A percentile compares a stretch with the other conserved stretches of the same genome.
These are phyloP conservation scores for Panaeolus papilionaceus DNA, from an alignment of 768 basidiomycete species.

Conservation along the genomic window DNA sequence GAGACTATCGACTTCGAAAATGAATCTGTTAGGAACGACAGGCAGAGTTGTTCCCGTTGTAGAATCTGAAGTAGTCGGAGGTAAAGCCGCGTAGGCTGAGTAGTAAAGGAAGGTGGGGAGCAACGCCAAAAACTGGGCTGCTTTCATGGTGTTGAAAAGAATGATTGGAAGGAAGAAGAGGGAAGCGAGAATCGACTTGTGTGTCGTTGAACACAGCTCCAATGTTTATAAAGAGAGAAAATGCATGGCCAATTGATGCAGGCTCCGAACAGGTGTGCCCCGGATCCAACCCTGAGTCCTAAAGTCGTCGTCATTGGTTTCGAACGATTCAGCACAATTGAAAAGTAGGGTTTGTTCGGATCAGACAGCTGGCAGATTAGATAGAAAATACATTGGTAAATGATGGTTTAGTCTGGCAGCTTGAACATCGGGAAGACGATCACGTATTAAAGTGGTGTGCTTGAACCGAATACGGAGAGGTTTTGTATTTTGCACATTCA, in stretches of 20 bases:
- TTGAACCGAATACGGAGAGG: background rate
- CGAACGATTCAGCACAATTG: background rate
- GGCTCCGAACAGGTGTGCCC: background rate
- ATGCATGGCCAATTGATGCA: background rate
- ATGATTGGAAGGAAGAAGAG: background rate
- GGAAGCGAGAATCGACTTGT: conserved; percentile 4
- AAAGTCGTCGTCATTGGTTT: background rate
- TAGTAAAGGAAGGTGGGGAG: conserved; percentile 11
- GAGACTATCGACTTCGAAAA: conserved; percentile 54
- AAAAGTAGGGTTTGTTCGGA: background rate
- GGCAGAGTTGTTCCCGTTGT: conserved; percentile 32
- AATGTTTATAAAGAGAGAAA: background rate
- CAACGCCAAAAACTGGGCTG: conserved; percentile 7
- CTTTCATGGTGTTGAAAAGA: conserved; percentile 2
- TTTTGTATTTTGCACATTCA: no score
- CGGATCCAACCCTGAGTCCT: background rate
- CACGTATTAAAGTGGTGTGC: background rate
- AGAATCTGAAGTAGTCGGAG: background rate
- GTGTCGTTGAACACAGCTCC: background rate
- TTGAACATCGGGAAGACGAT: background rate
- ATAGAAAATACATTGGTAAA: background rate
- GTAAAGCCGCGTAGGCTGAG: conserved; percentile 2
- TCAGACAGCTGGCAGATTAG: background rate
- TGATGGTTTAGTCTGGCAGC: conserved; percentile 9
- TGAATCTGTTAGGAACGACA: conserved; percentile 53